These are phyloP conservation scores for Neofusicoccum ribis DNA, from an alignment of 2,329 filamentous ascomycete genomes.

Conservation along the genomic window DNA sequence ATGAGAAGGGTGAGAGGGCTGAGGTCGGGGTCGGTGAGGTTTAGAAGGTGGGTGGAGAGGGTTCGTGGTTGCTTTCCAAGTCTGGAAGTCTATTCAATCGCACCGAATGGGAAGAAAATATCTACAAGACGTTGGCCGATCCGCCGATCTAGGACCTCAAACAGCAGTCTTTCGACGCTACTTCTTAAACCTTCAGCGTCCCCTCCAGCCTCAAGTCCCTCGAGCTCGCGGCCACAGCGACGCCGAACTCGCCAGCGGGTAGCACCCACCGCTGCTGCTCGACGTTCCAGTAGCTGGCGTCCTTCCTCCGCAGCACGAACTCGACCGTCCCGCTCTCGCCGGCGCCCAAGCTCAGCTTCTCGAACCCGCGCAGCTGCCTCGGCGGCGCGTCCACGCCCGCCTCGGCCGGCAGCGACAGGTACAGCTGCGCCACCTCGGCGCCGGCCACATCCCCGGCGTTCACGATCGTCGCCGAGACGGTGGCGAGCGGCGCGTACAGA, in stretches of 20 bases:
- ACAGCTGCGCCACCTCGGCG: slow-evolving; percentile 42
- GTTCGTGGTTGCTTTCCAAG: too few species aligned
- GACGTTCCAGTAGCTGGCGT: slow-evolving; percentile 39
- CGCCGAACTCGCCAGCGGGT: slow-evolving; percentile 33
- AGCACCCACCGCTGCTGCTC: slow-evolving; percentile 36
- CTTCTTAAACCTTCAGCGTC: slow-evolving; percentile 23
- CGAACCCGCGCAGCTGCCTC: slow-evolving; percentile 39
- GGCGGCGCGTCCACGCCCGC: slow-evolving; percentile 30
- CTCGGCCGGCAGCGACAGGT: slow-evolving; percentile 35
- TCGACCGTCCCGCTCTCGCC: slow-evolving; percentile 33
- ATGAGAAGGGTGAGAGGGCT: too few species aligned
- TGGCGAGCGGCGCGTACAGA: slow-evolving; percentile 38
- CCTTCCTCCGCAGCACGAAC: slow-evolving; percentile 37
- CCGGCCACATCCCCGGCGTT: slow-evolving; percentile 38
- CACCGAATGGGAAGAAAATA: too few species aligned
- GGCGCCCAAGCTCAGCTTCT: slow-evolving; percentile 34
- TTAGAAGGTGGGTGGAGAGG: too few species aligned
- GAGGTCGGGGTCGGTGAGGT: too few species aligned
- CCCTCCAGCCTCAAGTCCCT: slow-evolving; percentile 32
- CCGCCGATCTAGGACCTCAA: too few species aligned
- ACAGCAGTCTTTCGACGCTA: neutral
- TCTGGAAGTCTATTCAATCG: too few species aligned
- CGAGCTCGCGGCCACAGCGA: slow-evolving; percentile 37
- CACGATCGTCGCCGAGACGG: slow-evolving; percentile 35
- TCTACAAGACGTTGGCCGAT: too few species aligned